Evolutionary conservation across 169 alveolate species (phyloP), one percentile per base, ranked within the genome.

Genomic region (Besnoitia besnoiti): DNA sequence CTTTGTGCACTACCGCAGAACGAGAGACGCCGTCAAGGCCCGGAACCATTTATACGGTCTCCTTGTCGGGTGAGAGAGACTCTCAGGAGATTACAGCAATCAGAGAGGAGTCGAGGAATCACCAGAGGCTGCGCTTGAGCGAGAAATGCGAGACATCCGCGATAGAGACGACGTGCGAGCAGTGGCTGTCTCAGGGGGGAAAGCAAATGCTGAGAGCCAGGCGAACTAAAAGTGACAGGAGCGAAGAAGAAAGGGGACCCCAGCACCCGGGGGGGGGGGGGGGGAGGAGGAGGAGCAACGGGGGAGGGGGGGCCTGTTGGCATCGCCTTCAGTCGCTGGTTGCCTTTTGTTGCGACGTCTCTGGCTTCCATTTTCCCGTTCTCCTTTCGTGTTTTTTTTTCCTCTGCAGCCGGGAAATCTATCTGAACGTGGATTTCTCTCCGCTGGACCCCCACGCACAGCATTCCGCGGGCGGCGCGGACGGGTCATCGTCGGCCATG

Each of bases 21-120:
- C 73, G 42, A 46, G 16, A 5, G 90, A 90, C 67, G 93, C 93
- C 8, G 89, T 90, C 46, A 51, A 76, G 35, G 93, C 93, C 42
- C 93, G 93, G 30, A 90, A 90, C 61, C 93, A 90, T 42, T 89
- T 90, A 8, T 80, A 90, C 76, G 93, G 93, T 33, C 50, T 73
- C 46, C 46, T 50, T 33, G 88, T 90, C 27, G 93, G 93, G 92
- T 89, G 40, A 21, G 67, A n/a, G 3, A 55, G 3, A 19, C 67
- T 21, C 12, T 49, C 59, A 16, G 59, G 59, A 49, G 59, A 49
- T 7, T 7, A 16, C 7, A 16, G 24, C 59, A 7, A 49, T 16
- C 7, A 7, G 16, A 16, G 67, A 21, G 67, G 67, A n/a, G 67
- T 3, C 33, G 24, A 5, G 27, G 67, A 19, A n/a, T 5, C 30